Evolutionary conservation across 345 rosid genomes (phyloP).

Genomic region (Populus davidiana): DNA sequence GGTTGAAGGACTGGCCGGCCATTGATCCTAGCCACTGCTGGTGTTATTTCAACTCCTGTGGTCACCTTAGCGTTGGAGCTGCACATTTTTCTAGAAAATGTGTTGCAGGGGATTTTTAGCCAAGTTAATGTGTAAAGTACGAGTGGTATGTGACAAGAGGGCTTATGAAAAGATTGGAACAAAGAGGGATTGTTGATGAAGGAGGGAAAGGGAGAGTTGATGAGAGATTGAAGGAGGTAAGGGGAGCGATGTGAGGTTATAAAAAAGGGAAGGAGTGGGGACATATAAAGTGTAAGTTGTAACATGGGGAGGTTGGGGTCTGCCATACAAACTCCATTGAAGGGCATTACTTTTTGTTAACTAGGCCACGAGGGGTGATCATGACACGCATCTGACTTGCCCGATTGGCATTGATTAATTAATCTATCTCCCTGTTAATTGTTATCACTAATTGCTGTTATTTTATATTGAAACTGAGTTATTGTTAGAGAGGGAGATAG

Average conservation of each 20-base stretch:
- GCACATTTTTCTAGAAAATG: constrained; percentile 28
- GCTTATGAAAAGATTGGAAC: background rate
- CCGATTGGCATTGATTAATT: constrained; percentile 25
- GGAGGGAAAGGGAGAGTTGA: background rate
- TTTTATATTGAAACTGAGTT: background rate
- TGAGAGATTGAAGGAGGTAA: background rate
- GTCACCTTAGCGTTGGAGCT: constrained; percentile 40
- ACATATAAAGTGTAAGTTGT: constrained; percentile 5
- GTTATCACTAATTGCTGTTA: background rate
- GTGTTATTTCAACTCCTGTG: constrained; percentile 25
- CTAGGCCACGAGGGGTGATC: constrained; percentile 33
- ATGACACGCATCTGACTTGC: constrained; percentile 10
- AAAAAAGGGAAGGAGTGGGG: constrained; percentile 20
- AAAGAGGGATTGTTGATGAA: background rate
- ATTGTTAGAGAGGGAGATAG: constrained; percentile 4
- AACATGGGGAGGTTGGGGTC: constrained; percentile 47
- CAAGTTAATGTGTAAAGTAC: background rate
- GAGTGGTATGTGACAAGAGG: background rate
- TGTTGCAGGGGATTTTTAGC: background rate
- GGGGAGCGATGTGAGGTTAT: constrained; percentile 9
- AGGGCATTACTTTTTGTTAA: constrained; percentile 35
- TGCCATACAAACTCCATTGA: constrained; percentile 39
- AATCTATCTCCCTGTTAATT: background rate
- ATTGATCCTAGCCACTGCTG: constrained; percentile 37
- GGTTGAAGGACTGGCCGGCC: constrained; percentile 67